A percentile compares a stretch with the other conserved stretches of the same genome.
Evolutionary conservation across 1,284 basidiomycete genomes (phyloP).

Genomic region (Ceratorhiza oryzae-sativae): DNA sequence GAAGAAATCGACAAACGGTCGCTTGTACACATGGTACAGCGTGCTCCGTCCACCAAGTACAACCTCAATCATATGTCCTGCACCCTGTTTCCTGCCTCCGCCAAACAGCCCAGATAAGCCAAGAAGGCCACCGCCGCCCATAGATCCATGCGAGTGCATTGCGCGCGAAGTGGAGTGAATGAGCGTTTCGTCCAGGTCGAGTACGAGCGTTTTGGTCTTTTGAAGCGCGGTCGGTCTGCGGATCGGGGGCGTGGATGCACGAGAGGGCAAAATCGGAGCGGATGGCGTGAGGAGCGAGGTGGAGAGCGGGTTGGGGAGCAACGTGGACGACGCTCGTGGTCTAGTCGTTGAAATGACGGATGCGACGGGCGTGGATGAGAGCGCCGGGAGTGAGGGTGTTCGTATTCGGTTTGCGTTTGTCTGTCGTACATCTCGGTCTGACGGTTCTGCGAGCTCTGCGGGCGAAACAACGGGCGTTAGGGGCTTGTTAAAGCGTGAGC

Average conservation of each 20-base stretch:
- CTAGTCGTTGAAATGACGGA: constrained; percentile 45
- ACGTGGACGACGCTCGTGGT: constrained; percentile 17
- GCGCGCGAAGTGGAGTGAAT: constrained; percentile 96
- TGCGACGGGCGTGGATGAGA: constrained; percentile 36
- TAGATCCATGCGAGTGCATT: constrained; percentile 40
- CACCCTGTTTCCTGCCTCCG: constrained; percentile 64
- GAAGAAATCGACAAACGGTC: constrained; percentile 96
- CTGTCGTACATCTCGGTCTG: constrained; percentile 43
- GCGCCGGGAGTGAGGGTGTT: background rate
- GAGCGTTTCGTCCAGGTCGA: constrained; percentile 97
- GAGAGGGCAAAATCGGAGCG: constrained; percentile 47
- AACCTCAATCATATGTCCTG: constrained; percentile 95
- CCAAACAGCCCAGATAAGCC: constrained; percentile 51
- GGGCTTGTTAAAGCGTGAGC: constrained; percentile 25
- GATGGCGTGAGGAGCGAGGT: constrained; percentile 48
- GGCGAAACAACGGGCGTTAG: constrained; percentile 7
- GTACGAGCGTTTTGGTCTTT: constrained; percentile 87
- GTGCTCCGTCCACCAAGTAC: constrained; percentile 88
- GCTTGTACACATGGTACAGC: constrained; percentile 98
- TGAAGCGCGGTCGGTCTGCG: constrained; percentile 71
- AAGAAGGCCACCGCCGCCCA: constrained; percentile 55
- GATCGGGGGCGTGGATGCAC: constrained; percentile 60
- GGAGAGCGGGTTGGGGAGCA: constrained; percentile 49
- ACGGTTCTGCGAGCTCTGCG: constrained; percentile 24
- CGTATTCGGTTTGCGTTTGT: constrained; percentile 42